Percentiles rank a stretch among this genome's conserved stretches.
Conservation (phyloP, 2,329 filamentous ascomycete genomes). For the Thielaviopsis musarum region DNA sequence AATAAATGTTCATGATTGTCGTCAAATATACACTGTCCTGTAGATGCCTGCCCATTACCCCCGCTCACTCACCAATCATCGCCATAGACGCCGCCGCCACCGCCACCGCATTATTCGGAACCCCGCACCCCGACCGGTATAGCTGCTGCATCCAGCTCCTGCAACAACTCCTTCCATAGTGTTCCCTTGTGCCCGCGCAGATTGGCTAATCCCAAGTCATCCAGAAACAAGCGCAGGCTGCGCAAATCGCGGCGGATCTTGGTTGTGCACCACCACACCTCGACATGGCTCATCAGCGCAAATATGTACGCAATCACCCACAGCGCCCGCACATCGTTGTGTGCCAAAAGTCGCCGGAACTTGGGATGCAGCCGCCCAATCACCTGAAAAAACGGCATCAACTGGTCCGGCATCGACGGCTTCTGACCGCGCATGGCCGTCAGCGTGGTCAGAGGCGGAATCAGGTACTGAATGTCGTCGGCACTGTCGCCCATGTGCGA, state of each 20-base stretch:
- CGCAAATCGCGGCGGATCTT: slow-evolving; percentile 13
- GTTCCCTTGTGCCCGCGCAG: slow-evolving; percentile 12
- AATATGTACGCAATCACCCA: slow-evolving; percentile 17
- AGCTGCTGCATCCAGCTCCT: slow-evolving; percentile 13
- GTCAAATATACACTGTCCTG: not conserved
- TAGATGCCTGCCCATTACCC: not conserved
- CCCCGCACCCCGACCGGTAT: not conserved
- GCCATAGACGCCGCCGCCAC: no score
- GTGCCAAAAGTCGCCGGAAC: slow-evolving; percentile 14
- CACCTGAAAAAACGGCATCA: slow-evolving; percentile 15
- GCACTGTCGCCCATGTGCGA: slow-evolving; percentile 3
- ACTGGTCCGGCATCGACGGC: slow-evolving; percentile 8
- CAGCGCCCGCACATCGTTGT: slow-evolving; percentile 14
- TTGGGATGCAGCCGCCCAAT: slow-evolving; percentile 13
- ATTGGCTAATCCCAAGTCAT: slow-evolving; percentile 8
- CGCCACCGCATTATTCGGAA: not conserved
- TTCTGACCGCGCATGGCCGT: slow-evolving; percentile 5
- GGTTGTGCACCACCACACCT: slow-evolving; percentile 15
- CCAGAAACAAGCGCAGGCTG: slow-evolving; percentile 14
- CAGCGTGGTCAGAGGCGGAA: slow-evolving; percentile 11
- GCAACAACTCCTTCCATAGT: slow-evolving; percentile 15
- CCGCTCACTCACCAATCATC: no score
- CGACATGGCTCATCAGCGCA: slow-evolving; percentile 15
- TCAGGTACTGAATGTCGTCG: slow-evolving; percentile 11
- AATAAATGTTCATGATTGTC: not conserved